Conservation (phyloP, 495 filamentous ascomycete species). For the Elasticomyces elasticus region DNA sequence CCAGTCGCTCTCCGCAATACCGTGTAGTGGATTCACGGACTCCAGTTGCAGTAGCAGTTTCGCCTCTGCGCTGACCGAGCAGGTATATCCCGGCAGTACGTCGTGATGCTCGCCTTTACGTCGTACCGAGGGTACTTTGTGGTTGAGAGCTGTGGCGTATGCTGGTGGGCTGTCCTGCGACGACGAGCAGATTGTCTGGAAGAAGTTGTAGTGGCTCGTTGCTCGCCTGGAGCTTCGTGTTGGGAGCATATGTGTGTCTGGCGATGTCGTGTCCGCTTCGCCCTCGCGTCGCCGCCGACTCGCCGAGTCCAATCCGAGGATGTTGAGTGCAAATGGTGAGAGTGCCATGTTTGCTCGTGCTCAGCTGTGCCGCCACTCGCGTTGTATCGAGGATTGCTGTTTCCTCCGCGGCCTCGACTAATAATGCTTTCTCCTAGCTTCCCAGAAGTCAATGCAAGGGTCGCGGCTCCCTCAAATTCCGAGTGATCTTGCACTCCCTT, state of each 20-base stretch:
- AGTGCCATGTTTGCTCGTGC: background rate
- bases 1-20: conserved; percentile 12
- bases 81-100: conserved; percentile 9
- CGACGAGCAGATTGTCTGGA: conserved; percentile 17
- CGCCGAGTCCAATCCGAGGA: background rate
- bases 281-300: background rate
- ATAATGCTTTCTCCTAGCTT: background rate
- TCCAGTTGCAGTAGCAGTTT: conserved; percentile 17
- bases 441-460: background rate
- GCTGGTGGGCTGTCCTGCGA: conserved; percentile 15
- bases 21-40: conserved; percentile 17
- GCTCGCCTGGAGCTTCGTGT: conserved; percentile 1
- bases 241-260: background rate
- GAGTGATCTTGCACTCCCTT: background rate
- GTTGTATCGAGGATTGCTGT: background rate
- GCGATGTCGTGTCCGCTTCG: background rate
- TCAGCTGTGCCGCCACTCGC: background rate
- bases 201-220: conserved; percentile 21
- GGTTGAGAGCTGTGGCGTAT: conserved; percentile 9
- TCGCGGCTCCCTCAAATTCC: too few species aligned
- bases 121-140: background rate
- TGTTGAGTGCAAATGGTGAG: background rate
- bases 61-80: conserved; percentile 6
- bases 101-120: background rate
- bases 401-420: background rate